Evolutionary conservation across 176 grass and related monocot species (phyloP).

Genomic region (Triticum turgidum): DNA sequence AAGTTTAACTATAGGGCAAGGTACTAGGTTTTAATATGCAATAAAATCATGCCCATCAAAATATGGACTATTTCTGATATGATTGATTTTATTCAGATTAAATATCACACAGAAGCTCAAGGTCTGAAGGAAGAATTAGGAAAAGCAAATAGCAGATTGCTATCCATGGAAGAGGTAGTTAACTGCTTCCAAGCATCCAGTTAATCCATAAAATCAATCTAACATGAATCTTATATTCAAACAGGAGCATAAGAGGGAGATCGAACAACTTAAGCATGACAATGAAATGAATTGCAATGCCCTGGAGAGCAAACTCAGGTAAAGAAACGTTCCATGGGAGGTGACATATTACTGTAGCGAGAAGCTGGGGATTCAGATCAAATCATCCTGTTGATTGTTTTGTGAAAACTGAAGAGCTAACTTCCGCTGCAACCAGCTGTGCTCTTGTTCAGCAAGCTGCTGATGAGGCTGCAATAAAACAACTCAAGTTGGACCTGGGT

Average conservation of each 20-base stretch:
- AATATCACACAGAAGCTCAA: conserved; percentile 55
- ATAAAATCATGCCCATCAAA: not conserved
- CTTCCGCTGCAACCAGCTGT: conserved; percentile 54
- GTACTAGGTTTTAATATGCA: not conserved
- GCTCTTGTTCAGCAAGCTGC: conserved; percentile 59
- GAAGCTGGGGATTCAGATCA: not conserved
- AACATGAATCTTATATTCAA: conserved; percentile 23
- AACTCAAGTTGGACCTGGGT: conserved; percentile 55
- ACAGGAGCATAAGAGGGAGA: conserved; percentile 62
- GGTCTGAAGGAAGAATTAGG: conserved; percentile 66
- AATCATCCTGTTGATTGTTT: conserved; percentile 7
- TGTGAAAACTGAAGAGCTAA: conserved; percentile 16
- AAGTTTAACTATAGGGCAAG: not conserved
- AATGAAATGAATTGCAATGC: conserved; percentile 49
- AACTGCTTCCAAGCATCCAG: not conserved
- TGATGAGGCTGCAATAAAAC: conserved; percentile 55
- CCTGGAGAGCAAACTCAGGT: conserved; percentile 73
- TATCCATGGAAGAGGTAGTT: conserved; percentile 69
- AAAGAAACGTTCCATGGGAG: conserved; percentile 6
- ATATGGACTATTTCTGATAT: conserved; percentile 5
- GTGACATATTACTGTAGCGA: not conserved
- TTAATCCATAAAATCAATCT: conserved; percentile 13
- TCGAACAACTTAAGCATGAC: conserved; percentile 57
- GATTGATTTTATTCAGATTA: conserved; percentile 46
- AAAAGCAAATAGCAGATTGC: conserved; percentile 60